Conservation (phyloP, 163 green algal species). For the Volvox carteri region DNA sequence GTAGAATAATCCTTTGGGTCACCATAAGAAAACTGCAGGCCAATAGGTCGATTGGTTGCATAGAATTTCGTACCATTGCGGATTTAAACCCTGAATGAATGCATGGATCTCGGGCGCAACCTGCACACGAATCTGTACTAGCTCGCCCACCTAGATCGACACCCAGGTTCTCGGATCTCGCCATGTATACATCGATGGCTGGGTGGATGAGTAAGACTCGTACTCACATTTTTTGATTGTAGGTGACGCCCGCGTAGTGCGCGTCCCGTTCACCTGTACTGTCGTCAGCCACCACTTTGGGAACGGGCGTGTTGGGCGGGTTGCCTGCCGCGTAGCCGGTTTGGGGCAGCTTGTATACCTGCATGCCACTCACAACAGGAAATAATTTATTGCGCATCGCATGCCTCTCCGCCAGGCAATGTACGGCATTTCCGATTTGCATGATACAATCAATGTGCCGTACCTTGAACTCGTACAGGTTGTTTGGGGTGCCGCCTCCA, state of each 20-base stretch:
- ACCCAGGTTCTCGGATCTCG: neutral
- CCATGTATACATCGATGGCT: neutral
- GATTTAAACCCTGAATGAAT: neutral
- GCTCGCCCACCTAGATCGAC: neutral
- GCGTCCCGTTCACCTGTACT: slow-evolving; percentile 1
- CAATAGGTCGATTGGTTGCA: too few species aligned
- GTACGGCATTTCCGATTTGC: neutral
- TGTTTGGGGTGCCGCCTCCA: neutral
- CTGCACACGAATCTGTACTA: neutral
- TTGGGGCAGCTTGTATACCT: slow-evolving; percentile 35
- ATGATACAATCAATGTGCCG: neutral
- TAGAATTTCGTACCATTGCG: too few species aligned
- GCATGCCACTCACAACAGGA: neutral
- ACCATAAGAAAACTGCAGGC: too few species aligned
- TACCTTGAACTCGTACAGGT: slow-evolving; percentile 43
- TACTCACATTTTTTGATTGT: neutral
- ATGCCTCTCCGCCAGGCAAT: neutral
- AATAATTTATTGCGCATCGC: neutral
- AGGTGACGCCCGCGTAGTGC: slow-evolving; percentile 2
- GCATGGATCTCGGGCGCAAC: neutral
- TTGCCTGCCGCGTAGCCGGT: neutral
- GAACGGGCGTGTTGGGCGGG: slow-evolving; percentile 2
- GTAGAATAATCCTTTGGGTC: too few species aligned
- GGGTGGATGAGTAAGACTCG: neutral
- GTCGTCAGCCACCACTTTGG: slow-evolving; percentile 3